phyloP scores from a whole-genome alignment of 345 rosid genomes.

The Bruguiera sexangula region DNA sequence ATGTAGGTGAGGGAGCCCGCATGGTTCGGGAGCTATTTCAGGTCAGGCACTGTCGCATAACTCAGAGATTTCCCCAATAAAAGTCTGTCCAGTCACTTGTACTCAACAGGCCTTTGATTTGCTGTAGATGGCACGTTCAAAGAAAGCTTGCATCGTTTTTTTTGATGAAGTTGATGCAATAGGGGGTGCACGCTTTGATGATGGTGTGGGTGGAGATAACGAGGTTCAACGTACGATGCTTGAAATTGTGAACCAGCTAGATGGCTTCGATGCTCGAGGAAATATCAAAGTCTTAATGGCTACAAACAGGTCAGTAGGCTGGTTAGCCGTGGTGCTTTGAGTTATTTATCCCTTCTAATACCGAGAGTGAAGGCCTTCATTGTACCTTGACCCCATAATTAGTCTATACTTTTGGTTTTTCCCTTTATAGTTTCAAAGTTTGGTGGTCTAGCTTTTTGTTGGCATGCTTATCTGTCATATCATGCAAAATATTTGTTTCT shows the following conservation, averaged over 20 bases:
- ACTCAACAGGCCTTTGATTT: neutral
- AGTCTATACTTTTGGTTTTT: too few species aligned
- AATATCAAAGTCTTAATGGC: conserved; percentile 97
- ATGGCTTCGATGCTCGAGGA: conserved; percentile 89
- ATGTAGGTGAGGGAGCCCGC: conserved; percentile 95
- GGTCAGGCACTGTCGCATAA: conserved; percentile 36
- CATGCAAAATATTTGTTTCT: neutral
- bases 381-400: too few species aligned
- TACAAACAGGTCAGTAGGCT: conserved; percentile 65
- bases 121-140: conserved; percentile 73
- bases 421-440: too few species aligned
- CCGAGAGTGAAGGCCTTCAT: neutral
- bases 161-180: conserved; percentile 84
- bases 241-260: conserved; percentile 81
- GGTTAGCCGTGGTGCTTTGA: neutral
- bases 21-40: conserved; percentile 95
- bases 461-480: neutral
- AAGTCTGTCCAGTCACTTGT: neutral
- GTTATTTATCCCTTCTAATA: neutral
- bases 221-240: conserved; percentile 85
- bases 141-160: conserved; percentile 77
- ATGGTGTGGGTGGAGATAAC: conserved; percentile 73
- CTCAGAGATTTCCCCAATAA: neutral
- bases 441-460: neutral
- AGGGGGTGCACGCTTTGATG: conserved; percentile 83